Conservation (phyloP, 768 basidiomycete genomes). For the Ephemerocybe angulata region DNA sequence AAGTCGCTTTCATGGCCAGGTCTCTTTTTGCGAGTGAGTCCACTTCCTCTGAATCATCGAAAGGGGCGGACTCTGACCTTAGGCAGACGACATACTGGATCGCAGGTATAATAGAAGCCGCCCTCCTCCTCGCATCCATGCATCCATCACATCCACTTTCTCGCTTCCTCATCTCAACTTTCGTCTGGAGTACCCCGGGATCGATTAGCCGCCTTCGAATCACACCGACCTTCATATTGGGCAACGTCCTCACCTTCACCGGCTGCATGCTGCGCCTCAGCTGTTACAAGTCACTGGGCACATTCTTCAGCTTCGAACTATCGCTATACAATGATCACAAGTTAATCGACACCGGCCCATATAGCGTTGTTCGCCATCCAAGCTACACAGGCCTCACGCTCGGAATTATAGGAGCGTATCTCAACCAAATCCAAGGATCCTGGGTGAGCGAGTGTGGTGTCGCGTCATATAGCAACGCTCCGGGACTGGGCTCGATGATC, state of each 20-base stretch:
- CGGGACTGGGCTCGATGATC: constrained; percentile 17
- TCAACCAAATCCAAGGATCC: constrained; percentile 25
- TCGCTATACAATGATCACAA: constrained; percentile 30
- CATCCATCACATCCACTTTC: constrained; percentile 16
- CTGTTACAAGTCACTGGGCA: constrained; percentile 35
- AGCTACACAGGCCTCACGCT: constrained; percentile 35
- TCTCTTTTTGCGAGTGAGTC: constrained; percentile 25
- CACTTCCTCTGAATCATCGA: neutral
- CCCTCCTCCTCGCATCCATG: constrained; percentile 24
- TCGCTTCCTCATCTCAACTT: constrained; percentile 13
- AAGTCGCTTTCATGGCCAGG: constrained; percentile 25
- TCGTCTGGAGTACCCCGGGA: constrained; percentile 11
- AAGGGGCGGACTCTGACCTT: no score
- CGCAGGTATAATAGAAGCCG: constrained; percentile 23
- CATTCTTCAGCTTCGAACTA: constrained; percentile 37
- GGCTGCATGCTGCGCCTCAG: constrained; percentile 30
- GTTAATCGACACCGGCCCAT: constrained; percentile 34
- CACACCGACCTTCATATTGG: constrained; percentile 27
- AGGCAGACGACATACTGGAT: constrained; percentile 26
- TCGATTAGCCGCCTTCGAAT: constrained; percentile 18
- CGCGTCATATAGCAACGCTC: constrained; percentile 14
- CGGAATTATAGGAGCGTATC: constrained; percentile 25
- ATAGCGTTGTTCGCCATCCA: constrained; percentile 36
- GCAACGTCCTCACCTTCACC: constrained; percentile 25
- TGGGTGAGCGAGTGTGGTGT: constrained; percentile 33